These are phyloP conservation scores for Aquilaria yunnanensis DNA, from an alignment of 345 rosid species.

Conservation along the genomic window DNA sequence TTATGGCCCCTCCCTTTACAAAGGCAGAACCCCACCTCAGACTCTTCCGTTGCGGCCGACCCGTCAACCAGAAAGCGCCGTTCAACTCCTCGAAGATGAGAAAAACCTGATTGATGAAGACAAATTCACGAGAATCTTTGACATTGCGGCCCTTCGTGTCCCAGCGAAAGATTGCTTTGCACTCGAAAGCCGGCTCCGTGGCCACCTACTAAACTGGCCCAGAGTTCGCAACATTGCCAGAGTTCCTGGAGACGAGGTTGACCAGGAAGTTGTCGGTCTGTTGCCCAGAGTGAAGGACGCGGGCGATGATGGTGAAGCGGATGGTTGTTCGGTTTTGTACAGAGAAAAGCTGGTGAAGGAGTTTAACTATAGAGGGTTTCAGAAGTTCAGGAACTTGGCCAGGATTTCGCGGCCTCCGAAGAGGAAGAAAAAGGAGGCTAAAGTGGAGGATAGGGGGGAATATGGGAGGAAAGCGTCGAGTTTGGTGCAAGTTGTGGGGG, in stretches of 20 bases:
- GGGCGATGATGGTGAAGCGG: constrained; percentile 15
- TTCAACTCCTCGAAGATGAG: constrained; percentile 22
- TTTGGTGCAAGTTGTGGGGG: constrained; percentile 58
- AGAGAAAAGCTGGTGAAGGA: constrained; percentile 59
- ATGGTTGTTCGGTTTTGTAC: constrained; percentile 44
- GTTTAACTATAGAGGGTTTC: constrained; percentile 59
- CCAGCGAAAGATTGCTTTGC: constrained; percentile 55
- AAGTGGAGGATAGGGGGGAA: constrained; percentile 21
- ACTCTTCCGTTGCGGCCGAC: constrained; percentile 17
- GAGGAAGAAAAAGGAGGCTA: constrained; percentile 36
- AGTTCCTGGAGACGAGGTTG: constrained; percentile 73
- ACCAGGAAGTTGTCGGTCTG: constrained; percentile 31
- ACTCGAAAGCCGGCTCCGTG: constrained; percentile 73
- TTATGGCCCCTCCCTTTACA: constrained; percentile 78
- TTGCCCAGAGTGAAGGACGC: constrained; percentile 15
- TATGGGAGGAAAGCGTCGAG: constrained; percentile 35
- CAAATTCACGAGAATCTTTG: constrained; percentile 54
- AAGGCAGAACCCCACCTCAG: constrained; percentile 39
- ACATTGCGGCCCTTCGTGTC: constrained; percentile 60
- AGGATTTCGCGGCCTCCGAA: constrained; percentile 64
- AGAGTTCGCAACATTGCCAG: constrained; percentile 68
- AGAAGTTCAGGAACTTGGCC: constrained; percentile 73
- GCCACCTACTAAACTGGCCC: constrained; percentile 90
- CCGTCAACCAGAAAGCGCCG: constrained; percentile 6
- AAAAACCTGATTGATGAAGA: constrained; percentile 29